Evolutionary conservation across 2,329 filamentous ascomycete genomes (phyloP).

Genomic region (Incumbomyces delicatus): DNA sequence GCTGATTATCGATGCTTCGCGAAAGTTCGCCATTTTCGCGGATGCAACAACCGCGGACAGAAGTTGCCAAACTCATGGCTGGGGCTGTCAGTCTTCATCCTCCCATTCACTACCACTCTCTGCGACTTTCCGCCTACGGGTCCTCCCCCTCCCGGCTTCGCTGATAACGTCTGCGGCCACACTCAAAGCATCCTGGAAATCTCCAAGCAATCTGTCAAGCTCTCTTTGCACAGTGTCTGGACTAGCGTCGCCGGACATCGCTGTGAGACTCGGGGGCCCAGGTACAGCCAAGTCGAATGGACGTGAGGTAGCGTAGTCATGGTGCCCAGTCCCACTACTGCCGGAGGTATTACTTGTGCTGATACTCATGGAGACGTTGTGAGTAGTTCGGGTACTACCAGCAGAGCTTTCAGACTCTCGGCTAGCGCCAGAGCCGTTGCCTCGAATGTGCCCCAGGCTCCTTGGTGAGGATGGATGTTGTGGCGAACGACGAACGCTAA

Average conservation of each 20-base stretch:
- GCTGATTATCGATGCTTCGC: too few species aligned
- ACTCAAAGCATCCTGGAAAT: slow-evolving; percentile 30
- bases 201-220: slow-evolving; percentile 31
- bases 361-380: slow-evolving; percentile 7
- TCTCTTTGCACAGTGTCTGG: slow-evolving; percentile 30
- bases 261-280: slow-evolving; percentile 30
- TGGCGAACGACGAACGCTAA: slow-evolving; percentile 3
- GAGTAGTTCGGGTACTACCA: slow-evolving; percentile 1
- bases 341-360: slow-evolving; percentile 3
- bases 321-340: neutral
- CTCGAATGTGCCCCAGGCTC: slow-evolving; percentile 5
- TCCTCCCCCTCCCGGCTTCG: slow-evolving; percentile 11
- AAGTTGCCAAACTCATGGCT: too few species aligned
- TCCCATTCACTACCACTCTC: slow-evolving; percentile 9
- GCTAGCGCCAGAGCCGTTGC: slow-evolving; percentile 4
- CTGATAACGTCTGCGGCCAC: slow-evolving; percentile 28
- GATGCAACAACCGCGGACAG: too few species aligned
- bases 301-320: slow-evolving; percentile 4
- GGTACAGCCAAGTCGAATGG: slow-evolving; percentile 30
- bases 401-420: slow-evolving; percentile 5
- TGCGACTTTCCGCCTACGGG: slow-evolving; percentile 1
- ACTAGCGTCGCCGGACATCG: slow-evolving; percentile 29
- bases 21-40: too few species aligned
- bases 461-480: slow-evolving; percentile 1
- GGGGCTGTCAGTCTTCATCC: slow-evolving; percentile 2